Evolutionary conservation across 2,329 filamentous ascomycete species (phyloP).

Genomic region (Aspergillus sp.): DNA sequence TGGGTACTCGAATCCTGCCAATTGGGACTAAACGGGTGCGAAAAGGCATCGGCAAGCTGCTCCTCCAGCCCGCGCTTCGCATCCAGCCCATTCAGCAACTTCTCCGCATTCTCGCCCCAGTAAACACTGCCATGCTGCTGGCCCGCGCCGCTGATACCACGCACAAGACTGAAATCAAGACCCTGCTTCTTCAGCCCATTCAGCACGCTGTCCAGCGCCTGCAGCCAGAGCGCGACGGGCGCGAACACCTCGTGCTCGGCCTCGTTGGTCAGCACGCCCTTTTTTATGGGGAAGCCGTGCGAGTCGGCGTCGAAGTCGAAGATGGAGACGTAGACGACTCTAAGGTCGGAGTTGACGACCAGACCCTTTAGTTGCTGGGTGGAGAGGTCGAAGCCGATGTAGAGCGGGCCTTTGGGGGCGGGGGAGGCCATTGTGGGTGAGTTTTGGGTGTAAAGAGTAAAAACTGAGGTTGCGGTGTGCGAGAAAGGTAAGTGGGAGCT

Average conservation of each 20-base stretch:
- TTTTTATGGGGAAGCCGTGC: slow-evolving; percentile 73
- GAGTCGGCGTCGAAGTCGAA: slow-evolving; percentile 94
- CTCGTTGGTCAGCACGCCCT: slow-evolving; percentile 83
- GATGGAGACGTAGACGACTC: slow-evolving; percentile 79
- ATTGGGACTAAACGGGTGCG: slow-evolving; percentile 86
- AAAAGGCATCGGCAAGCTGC: slow-evolving; percentile 72
- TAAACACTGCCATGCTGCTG: slow-evolving; percentile 99
- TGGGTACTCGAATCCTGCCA: slow-evolving; percentile 98
- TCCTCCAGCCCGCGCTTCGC: slow-evolving; percentile 63
- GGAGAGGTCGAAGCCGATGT: slow-evolving; percentile 92
- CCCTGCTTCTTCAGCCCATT: slow-evolving; percentile 67
- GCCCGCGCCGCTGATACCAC: slow-evolving; percentile 83
- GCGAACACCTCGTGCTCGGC: slow-evolving; percentile 86
- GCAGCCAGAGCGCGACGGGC: slow-evolving; percentile 91
- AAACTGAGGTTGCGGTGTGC: neutral
- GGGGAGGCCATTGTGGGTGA: slow-evolving; percentile 31
- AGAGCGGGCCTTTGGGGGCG: slow-evolving; percentile 59
- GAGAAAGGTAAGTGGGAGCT: neutral
- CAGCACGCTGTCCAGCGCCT: slow-evolving; percentile 85
- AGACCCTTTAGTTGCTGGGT: slow-evolving; percentile 97
- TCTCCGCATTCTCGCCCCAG: slow-evolving; percentile 73
- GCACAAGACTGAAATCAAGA: slow-evolving; percentile 71
- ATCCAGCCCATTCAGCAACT: slow-evolving; percentile 62
- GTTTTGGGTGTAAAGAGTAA: neutral
- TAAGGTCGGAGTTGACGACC: slow-evolving; percentile 78